These are phyloP conservation scores for Margaritispora aquatica DNA, from an alignment of 495 filamentous ascomycete genomes.

Conservation along the genomic window DNA sequence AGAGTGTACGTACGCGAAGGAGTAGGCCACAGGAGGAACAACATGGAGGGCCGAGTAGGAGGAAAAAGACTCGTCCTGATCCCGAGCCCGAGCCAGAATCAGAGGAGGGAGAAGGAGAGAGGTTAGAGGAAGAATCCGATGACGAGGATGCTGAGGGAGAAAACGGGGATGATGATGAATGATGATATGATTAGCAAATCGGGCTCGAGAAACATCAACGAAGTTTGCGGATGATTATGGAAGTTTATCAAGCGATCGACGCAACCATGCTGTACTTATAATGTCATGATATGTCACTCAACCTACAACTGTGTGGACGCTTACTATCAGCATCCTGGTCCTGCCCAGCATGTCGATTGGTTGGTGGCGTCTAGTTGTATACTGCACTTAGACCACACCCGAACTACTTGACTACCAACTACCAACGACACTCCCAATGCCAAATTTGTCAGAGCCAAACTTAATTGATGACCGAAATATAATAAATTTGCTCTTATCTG, in stretches of 20 bases:
- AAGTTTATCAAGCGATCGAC: too few relatives aligned
- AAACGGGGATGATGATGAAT: background rate
- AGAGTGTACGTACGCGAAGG: too few relatives aligned
- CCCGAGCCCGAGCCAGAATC: background rate
- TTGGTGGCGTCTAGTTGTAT: background rate
- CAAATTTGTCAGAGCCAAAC: too few relatives aligned
- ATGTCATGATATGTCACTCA: too few relatives aligned
- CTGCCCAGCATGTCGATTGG: too few relatives aligned
- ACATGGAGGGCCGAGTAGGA: background rate
- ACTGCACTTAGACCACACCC: too few relatives aligned
- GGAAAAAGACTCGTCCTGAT: background rate
- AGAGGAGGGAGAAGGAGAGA: background rate
- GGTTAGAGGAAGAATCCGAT: background rate
- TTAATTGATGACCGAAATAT: background rate
- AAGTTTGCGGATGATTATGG: background rate
- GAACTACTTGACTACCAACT: too few relatives aligned
- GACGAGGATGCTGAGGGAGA: background rate
- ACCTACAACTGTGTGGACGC: too few relatives aligned
- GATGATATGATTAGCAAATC: background rate
- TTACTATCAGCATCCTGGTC: too few relatives aligned
- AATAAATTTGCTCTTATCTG: background rate
- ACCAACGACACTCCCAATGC: too few relatives aligned
- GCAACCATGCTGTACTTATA: too few relatives aligned
- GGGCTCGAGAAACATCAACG: background rate
- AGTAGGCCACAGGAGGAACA: background rate